phyloP scores from a whole-genome alignment of 2,329 filamentous ascomycete genomes.

The Zymoseptoria passerinii region DNA sequence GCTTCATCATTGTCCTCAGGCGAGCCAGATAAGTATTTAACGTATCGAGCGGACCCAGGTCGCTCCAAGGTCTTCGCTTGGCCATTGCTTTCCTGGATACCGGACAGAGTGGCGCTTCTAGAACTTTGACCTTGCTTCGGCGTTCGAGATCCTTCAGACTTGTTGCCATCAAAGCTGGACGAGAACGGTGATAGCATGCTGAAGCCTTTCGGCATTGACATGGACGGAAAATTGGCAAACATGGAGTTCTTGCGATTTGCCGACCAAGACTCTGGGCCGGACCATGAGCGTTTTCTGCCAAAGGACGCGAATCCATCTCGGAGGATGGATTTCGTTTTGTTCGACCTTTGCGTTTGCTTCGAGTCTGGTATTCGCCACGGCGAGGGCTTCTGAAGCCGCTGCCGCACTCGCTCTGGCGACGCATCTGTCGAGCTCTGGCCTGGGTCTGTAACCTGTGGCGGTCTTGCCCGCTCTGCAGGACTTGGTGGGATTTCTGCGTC shows the following conservation, averaged over 20 bases:
- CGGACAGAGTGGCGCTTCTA: slow-evolving; percentile 2
- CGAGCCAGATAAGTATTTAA: slow-evolving; percentile 1
- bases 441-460: not conserved
- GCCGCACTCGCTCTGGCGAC: not conserved
- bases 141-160: not conserved
- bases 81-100: not conserved
- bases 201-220: slow-evolving; percentile 26
- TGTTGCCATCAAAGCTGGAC: slow-evolving; percentile 3
- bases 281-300: slow-evolving; percentile 32
- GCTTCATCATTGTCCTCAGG: slow-evolving; percentile 14
- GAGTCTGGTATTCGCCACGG: slow-evolving; percentile 36
- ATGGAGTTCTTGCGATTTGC: slow-evolving; percentile 22
- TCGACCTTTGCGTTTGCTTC: slow-evolving; percentile 29
- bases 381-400: slow-evolving; percentile 30
- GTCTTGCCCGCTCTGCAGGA: not conserved
- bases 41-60: not conserved
- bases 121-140: slow-evolving; percentile 1
- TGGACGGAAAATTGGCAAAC: slow-evolving; percentile 22
- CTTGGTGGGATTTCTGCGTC: not conserved
- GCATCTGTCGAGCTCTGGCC: not conserved
- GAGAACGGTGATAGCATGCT: slow-evolving; percentile 23
- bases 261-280: slow-evolving; percentile 27
- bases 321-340: slow-evolving; percentile 31
- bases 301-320: slow-evolving; percentile 32
- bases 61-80: slow-evolving; percentile 3